Conservation (phyloP, 345 rosid genomes). For the Excoecaria cochinchinensis region DNA sequence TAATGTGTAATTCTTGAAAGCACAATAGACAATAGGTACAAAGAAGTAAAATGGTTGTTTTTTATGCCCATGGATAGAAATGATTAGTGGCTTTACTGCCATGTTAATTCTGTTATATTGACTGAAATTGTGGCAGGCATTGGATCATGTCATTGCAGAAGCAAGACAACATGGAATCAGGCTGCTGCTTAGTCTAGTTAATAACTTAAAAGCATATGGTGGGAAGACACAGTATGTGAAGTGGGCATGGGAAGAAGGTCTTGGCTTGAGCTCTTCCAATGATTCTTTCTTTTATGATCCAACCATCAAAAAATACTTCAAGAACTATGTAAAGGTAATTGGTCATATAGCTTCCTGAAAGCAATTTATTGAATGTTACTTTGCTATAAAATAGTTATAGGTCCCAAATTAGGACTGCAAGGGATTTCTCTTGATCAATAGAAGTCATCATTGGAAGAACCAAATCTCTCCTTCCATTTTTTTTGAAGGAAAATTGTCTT, state of each 20-base stretch:
- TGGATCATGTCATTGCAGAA: constrained; percentile 91
- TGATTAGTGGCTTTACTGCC: neutral
- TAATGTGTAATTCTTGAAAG: neutral
- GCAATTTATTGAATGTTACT: neutral
- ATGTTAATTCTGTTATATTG: neutral
- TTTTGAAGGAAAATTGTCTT: constrained; percentile 4
- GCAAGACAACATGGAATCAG: constrained; percentile 67
- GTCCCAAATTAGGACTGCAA: neutral
- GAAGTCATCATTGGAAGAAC: neutral
- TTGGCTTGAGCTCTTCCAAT: constrained; percentile 85
- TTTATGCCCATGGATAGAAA: neutral
- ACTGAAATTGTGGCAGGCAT: constrained; percentile 56
- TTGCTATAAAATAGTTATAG: neutral
- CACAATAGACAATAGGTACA: neutral
- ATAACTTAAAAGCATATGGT: constrained; percentile 85
- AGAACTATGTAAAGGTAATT: constrained; percentile 64
- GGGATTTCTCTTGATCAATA: neutral
- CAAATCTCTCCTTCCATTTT: neutral
- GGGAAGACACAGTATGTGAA: constrained; percentile 94
- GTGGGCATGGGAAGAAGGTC: constrained; percentile 99
- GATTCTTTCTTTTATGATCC: constrained; percentile 98
- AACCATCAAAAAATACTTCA: constrained; percentile 80
- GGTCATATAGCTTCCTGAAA: neutral
- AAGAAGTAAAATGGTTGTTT: neutral
- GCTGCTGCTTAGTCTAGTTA: constrained; percentile 82